Evolutionary conservation across 2,329 filamentous ascomycete species (phyloP).

Genomic region (Cytospora chrysosperma): DNA sequence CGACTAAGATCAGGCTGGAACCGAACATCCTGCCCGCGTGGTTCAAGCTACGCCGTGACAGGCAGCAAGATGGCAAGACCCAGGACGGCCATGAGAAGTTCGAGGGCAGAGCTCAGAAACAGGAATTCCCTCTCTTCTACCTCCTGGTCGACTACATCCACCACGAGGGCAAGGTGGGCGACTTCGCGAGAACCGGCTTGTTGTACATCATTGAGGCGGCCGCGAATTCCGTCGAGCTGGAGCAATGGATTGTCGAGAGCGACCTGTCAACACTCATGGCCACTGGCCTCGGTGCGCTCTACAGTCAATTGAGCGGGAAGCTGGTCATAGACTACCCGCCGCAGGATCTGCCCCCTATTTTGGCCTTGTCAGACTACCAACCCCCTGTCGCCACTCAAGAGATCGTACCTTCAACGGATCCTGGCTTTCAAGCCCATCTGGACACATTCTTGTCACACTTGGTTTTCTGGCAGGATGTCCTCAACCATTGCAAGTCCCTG

Average conservation of each 20-base stretch:
- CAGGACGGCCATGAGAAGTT: conserved; percentile 63
- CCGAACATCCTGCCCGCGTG: conserved; percentile 85
- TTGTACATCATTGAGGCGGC: conserved; percentile 95
- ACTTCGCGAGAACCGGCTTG: conserved; percentile 91
- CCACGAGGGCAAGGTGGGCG: conserved; percentile 88
- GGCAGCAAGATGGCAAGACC: conserved; percentile 39
- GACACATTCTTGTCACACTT: conserved; percentile 93
- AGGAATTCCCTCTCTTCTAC: conserved; percentile 95
- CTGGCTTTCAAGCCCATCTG: conserved; percentile 79
- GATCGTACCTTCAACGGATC: conserved; percentile 70
- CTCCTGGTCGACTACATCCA: conserved; percentile 96
- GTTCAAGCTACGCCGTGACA: conserved; percentile 67
- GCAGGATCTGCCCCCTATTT: conserved; percentile 74
- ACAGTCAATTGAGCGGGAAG: conserved; percentile 69
- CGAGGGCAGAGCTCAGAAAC: conserved; percentile 79
- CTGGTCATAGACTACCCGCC: conserved; percentile 76
- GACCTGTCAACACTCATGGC: conserved; percentile 97
- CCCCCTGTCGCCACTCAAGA: conserved; percentile 68
- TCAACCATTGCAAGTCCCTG: conserved; percentile 89
- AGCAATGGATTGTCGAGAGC: conserved; percentile 96
- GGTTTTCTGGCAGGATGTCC: conserved; percentile 95
- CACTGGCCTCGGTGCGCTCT: conserved; percentile 79
- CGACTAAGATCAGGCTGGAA: conserved; percentile 90
- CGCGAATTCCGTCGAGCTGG: conserved; percentile 75
- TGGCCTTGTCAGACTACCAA: conserved; percentile 86